Evolutionary conservation across 2,329 filamentous ascomycete genomes (phyloP), one percentile per base, ranked within the genome.

Genomic region (Ophiostoma angusticollis): DNA sequence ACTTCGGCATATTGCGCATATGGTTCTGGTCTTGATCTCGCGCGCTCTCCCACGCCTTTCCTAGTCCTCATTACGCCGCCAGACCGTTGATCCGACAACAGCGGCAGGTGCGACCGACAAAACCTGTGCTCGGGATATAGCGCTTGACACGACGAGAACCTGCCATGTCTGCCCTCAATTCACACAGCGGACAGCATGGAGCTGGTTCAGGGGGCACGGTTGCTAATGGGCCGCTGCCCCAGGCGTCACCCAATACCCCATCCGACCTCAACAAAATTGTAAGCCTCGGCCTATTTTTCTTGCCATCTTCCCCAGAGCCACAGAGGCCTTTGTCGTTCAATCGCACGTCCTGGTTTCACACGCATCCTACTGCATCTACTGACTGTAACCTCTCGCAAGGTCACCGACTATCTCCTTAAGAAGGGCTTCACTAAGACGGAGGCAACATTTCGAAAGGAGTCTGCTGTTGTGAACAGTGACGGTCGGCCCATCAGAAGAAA

Each of bases 241-340:
- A 42, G 9, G 52, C 62, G 14, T 48, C 59, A 5, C 45, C 61
- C 2, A 52, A 60, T 16, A 58, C 62, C 9, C 78, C 85, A 61
- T 85, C 81, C 2, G 85, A 95, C 54, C 61, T 95, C 2, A 96
- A 96, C 52, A 86, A 94, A 51, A 96, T 96, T 60, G 89, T 95
- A 71, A 72, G 87, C 32, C 36, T 29, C 12, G 25, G 34, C 29
- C 23, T 42, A 18, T 41, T 19, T 28, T 18, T 36, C 22, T 30
- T 35, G 29, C n/a, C n/a, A n/a, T n/a, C n/a, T n/a, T n/a, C n/a
- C n/a, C n/a, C n/a, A n/a, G n/a, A n/a, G n/a, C n/a, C n/a, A n/a
- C n/a, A n/a, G n/a, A n/a, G n/a, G n/a, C n/a, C n/a, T n/a, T n/a
- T n/a, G n/a, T n/a, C n/a, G n/a, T n/a, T n/a, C n/a, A n/a, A n/a